Conservation (phyloP, 75 land plant species). For the Pinus albicaulis region DNA sequence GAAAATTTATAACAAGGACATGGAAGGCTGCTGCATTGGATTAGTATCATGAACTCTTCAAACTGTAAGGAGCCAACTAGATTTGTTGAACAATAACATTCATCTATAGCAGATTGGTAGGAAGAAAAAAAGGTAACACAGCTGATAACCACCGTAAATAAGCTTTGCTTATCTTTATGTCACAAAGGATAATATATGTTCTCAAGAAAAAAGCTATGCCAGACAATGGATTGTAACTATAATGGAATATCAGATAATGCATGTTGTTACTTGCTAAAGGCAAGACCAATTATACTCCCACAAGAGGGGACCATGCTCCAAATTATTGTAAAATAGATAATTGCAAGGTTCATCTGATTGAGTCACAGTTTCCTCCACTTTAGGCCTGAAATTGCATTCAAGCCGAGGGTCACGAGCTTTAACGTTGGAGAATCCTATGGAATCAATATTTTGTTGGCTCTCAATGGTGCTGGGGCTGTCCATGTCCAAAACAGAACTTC, state of each 20-base stretch:
- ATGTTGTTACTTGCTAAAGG: conserved; percentile 3
- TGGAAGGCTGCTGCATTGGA: no score
- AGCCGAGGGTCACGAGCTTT: background rate
- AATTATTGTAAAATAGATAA: conserved; percentile 5
- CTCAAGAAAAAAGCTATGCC: background rate
- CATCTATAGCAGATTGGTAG: no score
- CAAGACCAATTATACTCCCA: background rate
- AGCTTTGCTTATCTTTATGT: conserved; percentile 2
- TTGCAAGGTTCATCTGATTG: conserved; percentile 1
- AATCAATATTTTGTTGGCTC: background rate
- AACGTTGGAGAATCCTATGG: background rate
- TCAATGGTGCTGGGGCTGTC: conserved; percentile 10
- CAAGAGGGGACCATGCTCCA: background rate
- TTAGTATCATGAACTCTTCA: no score
- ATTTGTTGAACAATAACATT: no score
- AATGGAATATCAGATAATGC: background rate
- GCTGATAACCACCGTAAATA: no score
- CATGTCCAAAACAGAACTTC: conserved; percentile 7
- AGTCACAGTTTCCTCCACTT: conserved; percentile 4
- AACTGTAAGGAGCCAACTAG: no score
- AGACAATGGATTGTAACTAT: background rate
- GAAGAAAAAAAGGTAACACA: no score
- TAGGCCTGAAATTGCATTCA: conserved; percentile 10
- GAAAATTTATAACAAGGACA: no score
- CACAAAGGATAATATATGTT: conserved; percentile 1